A percentile compares a stretch with the other conserved stretches of the same genome.
These are phyloP conservation scores for Didymellaceae sp. DNA, from an alignment of 2,329 filamentous ascomycete species.

Conservation along the genomic window DNA sequence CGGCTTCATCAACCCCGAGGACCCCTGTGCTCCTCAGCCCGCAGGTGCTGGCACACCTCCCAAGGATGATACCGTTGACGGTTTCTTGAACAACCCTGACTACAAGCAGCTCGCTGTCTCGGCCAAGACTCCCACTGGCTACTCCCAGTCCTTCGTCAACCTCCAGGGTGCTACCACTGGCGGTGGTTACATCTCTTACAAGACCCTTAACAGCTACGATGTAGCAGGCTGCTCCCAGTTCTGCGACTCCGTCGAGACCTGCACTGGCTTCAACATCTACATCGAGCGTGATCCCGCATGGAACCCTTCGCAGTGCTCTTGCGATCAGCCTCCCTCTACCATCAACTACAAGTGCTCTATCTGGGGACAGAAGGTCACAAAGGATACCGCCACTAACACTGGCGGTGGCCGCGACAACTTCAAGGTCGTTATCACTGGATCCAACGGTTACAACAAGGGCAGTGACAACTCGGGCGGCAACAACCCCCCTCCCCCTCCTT, in stretches of 20 bases:
- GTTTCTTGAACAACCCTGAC: slow-evolving; percentile 32
- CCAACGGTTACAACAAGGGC: slow-evolving; percentile 43
- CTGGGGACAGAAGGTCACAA: slow-evolving; percentile 31
- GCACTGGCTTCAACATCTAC: slow-evolving; percentile 38
- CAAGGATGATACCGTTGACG: slow-evolving; percentile 30
- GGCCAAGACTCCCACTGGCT: slow-evolving; percentile 31
- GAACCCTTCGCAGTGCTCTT: slow-evolving; percentile 35
- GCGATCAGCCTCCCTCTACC: slow-evolving; percentile 24
- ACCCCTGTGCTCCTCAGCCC: slow-evolving; percentile 37
- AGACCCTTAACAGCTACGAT: slow-evolving; percentile 32
- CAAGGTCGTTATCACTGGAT: slow-evolving; percentile 40
- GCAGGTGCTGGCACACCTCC: slow-evolving; percentile 28
- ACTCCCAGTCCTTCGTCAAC: slow-evolving; percentile 28
- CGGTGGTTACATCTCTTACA: slow-evolving; percentile 33
- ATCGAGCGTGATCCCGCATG: slow-evolving; percentile 34
- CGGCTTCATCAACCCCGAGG: slow-evolving; percentile 36
- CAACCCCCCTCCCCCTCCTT: no score
- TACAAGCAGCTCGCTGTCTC: slow-evolving; percentile 32
- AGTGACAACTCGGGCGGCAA: no score
- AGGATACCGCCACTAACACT: slow-evolving; percentile 28
- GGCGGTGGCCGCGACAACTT: slow-evolving; percentile 31
- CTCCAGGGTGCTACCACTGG: slow-evolving; percentile 24
- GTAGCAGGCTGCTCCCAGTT: slow-evolving; percentile 25
- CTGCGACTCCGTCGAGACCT: slow-evolving; percentile 26
- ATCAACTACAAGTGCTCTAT: slow-evolving; percentile 36